These are phyloP conservation scores for Diaporthe sp. DNA, from an alignment of 2,329 filamentous ascomycete species.

Conservation along the genomic window DNA sequence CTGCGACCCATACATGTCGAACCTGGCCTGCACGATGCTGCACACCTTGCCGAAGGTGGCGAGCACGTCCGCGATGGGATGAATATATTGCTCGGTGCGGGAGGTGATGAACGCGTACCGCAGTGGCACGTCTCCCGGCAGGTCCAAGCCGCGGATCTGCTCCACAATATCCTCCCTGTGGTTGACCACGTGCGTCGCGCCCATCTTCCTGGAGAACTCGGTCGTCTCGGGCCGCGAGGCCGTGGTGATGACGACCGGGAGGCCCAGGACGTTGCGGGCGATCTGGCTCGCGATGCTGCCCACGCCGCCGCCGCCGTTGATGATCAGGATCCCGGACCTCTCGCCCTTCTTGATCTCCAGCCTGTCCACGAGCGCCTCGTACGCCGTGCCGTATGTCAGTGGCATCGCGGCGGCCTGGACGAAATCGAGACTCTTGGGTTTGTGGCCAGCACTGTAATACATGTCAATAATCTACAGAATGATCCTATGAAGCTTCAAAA, in stretches of 20 bases:
- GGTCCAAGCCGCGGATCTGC: constrained; percentile 53
- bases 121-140: constrained; percentile 51
- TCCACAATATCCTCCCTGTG: constrained; percentile 56
- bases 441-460: constrained; percentile 49
- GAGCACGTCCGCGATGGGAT: constrained; percentile 53
- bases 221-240: constrained; percentile 57
- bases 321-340: constrained; percentile 57
- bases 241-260: constrained; percentile 60
- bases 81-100: constrained; percentile 57
- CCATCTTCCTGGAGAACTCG: constrained; percentile 55
- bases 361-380: constrained; percentile 58
- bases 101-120: constrained; percentile 60
- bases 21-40: constrained; percentile 59
- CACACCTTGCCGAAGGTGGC: constrained; percentile 61
- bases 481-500: background rate
- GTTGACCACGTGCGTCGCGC: constrained; percentile 59
- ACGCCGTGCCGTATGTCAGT: constrained; percentile 59
- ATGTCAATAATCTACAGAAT: background rate
- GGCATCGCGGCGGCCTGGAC: constrained; percentile 59
- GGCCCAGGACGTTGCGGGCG: constrained; percentile 54
- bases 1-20: constrained; percentile 60
- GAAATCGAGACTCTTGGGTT: constrained; percentile 56
- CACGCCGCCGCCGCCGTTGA: constrained; percentile 62
- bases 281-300: constrained; percentile 61
- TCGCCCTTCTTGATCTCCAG: constrained; percentile 49